Evolutionary conservation across 2,329 filamentous ascomycete species (phyloP), one percentile per base, ranked within the genome.

Genomic region (Aspergillus pseudotamarii): DNA sequence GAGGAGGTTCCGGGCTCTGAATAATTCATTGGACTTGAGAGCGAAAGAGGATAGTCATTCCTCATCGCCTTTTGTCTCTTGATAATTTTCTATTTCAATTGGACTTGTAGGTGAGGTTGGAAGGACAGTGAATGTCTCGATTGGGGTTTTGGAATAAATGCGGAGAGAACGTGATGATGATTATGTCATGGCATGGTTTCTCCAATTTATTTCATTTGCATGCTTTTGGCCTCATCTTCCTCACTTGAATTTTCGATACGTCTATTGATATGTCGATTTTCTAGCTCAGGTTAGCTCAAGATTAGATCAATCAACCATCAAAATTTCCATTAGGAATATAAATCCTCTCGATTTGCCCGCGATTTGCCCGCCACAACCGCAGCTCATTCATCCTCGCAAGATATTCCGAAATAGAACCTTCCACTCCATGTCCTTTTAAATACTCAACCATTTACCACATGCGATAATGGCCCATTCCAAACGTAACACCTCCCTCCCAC

Each of bases 401-500:
- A 14, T n/a, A n/a, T 28, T 34, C 50, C 19, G 30, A 53, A 53
- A 53, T 41, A 41, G n/a, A 46, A 46, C 11, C 5, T 21, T 19
- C 30, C 32, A 36, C 32, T 55, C 51, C 5, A 55, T 55, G 32
- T 51, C 32, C 32, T n/a, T 26, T 12, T 55, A 36, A 10, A 19
- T 26, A 34, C 9, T 46, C 26, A 19, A 5, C n/a, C 43, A 61
- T 28, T 50, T 45, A 51, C 57, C 56, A 36, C 34, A 64, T 43
- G 21, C 28, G 60, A 36, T 46, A 64, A 82, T 82, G 80, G 79
- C 80, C 10, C 80, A 82, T 67, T 81, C 80, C 75, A 96, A 97
- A 82, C 88, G 93, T 71, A 97, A 97, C 81, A 96, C 93, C 51
- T 94, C 92, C 51, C 89, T 94, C 51, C 89, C 93, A 48, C 93